Evolutionary conservation across 2,329 filamentous ascomycete species (phyloP).

Genomic region (Nemania diffusa): DNA sequence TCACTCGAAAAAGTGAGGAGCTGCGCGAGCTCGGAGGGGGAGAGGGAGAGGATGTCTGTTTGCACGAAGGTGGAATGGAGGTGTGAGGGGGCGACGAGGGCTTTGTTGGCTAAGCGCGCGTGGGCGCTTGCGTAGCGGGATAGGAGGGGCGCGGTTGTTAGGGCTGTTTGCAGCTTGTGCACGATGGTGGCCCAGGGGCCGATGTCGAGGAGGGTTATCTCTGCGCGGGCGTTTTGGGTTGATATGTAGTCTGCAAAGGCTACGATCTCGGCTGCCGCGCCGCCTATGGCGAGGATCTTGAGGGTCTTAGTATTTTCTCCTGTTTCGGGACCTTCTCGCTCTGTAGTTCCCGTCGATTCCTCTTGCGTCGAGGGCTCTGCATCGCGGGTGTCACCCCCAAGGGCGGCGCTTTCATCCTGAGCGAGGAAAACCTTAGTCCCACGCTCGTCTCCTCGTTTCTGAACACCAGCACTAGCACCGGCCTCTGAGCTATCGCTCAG

Average conservation of each 20-base stretch:
- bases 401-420: neutral
- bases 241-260: slow-evolving; percentile 60
- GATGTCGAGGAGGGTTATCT: slow-evolving; percentile 79
- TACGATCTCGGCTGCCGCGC: slow-evolving; percentile 71
- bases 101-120: slow-evolving; percentile 55
- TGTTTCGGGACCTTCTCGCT: neutral
- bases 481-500: neutral
- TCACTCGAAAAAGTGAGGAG: slow-evolving; percentile 42
- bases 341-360: neutral
- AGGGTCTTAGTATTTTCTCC: slow-evolving; percentile 40
- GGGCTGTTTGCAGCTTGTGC: slow-evolving; percentile 63
- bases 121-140: slow-evolving; percentile 64
- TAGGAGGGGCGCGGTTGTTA: slow-evolving; percentile 63
- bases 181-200: slow-evolving; percentile 79
- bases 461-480: neutral
- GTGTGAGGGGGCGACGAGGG: slow-evolving; percentile 55
- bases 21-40: slow-evolving; percentile 47
- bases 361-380: neutral
- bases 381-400: neutral
- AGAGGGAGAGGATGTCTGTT: slow-evolving; percentile 60
- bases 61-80: slow-evolving; percentile 58
- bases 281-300: slow-evolving; percentile 62
- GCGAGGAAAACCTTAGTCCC: neutral
- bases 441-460: neutral
- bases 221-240: neutral